Base-by-base conservation (phyloP, 2,329 filamentous ascomycete genomes). In the Fusarium caatingaense region DNA sequence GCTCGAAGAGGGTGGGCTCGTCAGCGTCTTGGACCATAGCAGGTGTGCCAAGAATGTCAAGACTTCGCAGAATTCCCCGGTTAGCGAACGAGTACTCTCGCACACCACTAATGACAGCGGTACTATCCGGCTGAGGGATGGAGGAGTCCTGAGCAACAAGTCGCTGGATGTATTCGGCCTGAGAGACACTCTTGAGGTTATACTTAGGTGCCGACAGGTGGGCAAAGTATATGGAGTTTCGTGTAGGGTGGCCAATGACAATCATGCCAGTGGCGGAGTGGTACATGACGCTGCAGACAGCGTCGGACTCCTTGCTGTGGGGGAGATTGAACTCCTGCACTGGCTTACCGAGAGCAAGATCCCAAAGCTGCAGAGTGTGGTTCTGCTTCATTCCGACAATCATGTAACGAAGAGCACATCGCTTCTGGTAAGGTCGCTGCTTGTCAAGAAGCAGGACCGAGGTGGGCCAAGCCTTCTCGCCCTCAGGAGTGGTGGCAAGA, bases 351-450 rank as follows among this genome's bases (percentile, higher is more conserved):
- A 99, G 90, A 44, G 93, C 94, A 77, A 99, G 90, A 84, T 99
- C 96, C 97, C 96, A 99, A 46, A 99, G 89, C 84, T 99, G 97
- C 67, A 99, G 89, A 59, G 95, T 97, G 83, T 99, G 96, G 81
- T 99, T 99, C 81, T 99, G 96, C 84, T 98, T 98, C 89, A 98
- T 93, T 75, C 96, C 96, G 68, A 99, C 93, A 78, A 99, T 91
- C 84, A 99, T 91, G 83, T 99, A 99, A 66, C 96, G 90, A 68
- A 98, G 86, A 49, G 97, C 94, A 76, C 92, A 92, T 64, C 92
- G 91, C 83, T 96, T 97, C 82, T 91, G 89, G 81, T 97, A 98
- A 47, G 96, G 94, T 68, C 94, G 92, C 81, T 94, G 90, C 85
- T 98, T 99, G 83, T 99, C 96, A 74, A 99, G 90, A 80, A 99